Conservation (phyloP, 1,284 basidiomycete species). For the Fomitopsis betulina region DNA sequence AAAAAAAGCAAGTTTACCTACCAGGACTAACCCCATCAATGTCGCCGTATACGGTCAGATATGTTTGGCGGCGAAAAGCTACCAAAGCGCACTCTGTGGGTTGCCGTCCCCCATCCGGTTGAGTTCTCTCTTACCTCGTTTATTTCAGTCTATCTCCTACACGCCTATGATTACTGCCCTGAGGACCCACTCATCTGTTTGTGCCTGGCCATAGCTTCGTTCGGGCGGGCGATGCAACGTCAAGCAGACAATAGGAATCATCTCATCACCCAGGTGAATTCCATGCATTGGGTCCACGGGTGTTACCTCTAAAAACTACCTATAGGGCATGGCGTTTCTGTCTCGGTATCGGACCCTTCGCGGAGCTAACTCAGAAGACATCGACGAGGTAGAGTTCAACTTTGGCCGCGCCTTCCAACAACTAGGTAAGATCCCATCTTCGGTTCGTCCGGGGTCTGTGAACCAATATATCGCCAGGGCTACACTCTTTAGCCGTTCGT, state of each 20-base stretch:
- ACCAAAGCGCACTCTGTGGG: constrained; percentile 88
- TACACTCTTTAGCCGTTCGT: constrained; percentile 74
- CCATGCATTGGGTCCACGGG: neutral
- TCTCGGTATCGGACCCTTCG: constrained; percentile 67
- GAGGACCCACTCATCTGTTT: constrained; percentile 86
- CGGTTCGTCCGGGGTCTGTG: constrained; percentile 1
- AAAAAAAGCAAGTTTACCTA: constrained; percentile 43
- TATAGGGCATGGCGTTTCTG: constrained; percentile 81
- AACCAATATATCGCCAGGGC: constrained; percentile 41
- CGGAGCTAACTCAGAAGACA: constrained; percentile 38
- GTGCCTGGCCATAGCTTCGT: constrained; percentile 76
- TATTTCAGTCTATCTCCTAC: constrained; percentile 78
- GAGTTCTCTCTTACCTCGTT: constrained; percentile 1
- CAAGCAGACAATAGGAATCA: constrained; percentile 95
- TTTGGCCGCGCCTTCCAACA: constrained; percentile 90
- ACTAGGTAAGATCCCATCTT: constrained; percentile 51
- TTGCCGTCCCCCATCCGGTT: constrained; percentile 10
- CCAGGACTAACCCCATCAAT: constrained; percentile 69
- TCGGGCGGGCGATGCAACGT: constrained; percentile 88
- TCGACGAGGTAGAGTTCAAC: constrained; percentile 86
- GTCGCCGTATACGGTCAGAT: constrained; percentile 86
- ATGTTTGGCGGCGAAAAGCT: constrained; percentile 81
- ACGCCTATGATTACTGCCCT: constrained; percentile 82
- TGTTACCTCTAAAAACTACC: neutral
- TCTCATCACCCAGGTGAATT: constrained; percentile 65